These are phyloP conservation scores for Stagonosporopsis tanaceti DNA, from an alignment of 2,329 filamentous ascomycete genomes.

Conservation along the genomic window DNA sequence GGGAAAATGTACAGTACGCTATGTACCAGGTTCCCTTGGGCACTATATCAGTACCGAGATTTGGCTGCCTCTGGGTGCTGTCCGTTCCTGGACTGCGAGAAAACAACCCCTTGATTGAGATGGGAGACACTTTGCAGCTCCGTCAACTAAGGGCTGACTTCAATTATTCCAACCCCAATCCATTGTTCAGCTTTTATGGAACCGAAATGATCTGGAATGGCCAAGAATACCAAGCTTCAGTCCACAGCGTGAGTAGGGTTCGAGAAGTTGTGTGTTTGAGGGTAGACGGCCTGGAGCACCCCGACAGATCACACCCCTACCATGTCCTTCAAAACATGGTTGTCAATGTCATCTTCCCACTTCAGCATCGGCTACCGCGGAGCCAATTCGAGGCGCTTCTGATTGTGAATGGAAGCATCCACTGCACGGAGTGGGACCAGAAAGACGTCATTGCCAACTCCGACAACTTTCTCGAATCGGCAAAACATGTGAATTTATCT, in stretches of 20 bases:
- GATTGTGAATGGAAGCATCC: conserved; percentile 2
- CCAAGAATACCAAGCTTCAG: conserved; percentile 30
- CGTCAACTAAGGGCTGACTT: conserved; percentile 37
- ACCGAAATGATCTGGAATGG: conserved; percentile 26
- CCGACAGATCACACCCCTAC: neutral
- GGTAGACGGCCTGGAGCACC: conserved; percentile 21
- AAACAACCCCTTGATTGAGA: conserved; percentile 41
- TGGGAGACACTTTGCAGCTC: conserved; percentile 44
- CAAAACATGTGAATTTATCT: neutral
- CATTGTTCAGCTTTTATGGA: neutral
- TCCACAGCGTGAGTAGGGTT: conserved; percentile 34
- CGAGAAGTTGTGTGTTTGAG: conserved; percentile 36
- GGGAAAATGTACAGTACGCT: conserved; percentile 25
- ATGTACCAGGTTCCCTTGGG: conserved; percentile 30
- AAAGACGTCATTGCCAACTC: neutral
- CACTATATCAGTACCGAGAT: neutral
- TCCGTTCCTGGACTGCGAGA: conserved; percentile 43
- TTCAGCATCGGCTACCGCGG: conserved; percentile 15
- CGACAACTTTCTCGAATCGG: neutral
- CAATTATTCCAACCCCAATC: conserved; percentile 13
- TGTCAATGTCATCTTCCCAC: conserved; percentile 37
- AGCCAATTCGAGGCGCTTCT: conserved; percentile 4
- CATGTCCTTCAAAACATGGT: conserved; percentile 20
- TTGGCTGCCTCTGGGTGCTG: conserved; percentile 26
- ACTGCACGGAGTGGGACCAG: neutral